Conservation (phyloP, 371 early-diverging fungal species). For the Mucor indicus region DNA sequence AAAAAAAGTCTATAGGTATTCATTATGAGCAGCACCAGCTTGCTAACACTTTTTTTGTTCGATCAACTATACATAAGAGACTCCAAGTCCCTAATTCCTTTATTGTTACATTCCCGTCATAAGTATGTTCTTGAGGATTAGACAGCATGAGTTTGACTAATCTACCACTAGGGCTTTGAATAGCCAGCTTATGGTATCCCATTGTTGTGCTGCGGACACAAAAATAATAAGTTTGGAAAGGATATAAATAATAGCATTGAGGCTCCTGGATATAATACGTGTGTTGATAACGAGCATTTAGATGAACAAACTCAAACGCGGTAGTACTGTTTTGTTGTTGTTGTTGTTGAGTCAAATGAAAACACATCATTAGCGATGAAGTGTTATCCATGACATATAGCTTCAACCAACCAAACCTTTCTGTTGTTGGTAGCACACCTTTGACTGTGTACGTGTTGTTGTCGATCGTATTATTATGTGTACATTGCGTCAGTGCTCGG, state of each 20-base stretch:
- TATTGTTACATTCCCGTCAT: slow-evolving; percentile 32
- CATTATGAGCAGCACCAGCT: no score
- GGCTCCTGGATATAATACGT: slow-evolving; percentile 48
- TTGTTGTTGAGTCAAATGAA: slow-evolving; percentile 12
- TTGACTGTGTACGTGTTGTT: slow-evolving; percentile 37
- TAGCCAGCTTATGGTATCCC: slow-evolving; percentile 39
- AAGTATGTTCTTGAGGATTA: slow-evolving; percentile 41
- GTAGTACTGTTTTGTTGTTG: not conserved
- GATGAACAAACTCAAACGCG: slow-evolving; percentile 39
- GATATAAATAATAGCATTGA: slow-evolving; percentile 43
- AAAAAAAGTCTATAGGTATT: no score
- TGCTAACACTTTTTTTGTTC: slow-evolving; percentile 1
- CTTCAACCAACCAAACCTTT: slow-evolving; percentile 41
- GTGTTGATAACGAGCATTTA: slow-evolving; percentile 22
- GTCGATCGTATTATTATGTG: not conserved
- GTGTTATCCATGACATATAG: slow-evolving; percentile 23
- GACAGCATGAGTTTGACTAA: slow-evolving; percentile 40
- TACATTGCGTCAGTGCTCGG: slow-evolving; percentile 37
- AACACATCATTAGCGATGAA: slow-evolving; percentile 32
- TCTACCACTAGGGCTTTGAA: slow-evolving; percentile 40
- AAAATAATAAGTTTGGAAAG: slow-evolving; percentile 41
- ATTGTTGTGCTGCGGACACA: slow-evolving; percentile 14
- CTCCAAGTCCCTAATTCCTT: slow-evolving; percentile 41
- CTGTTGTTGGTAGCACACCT: slow-evolving; percentile 34
- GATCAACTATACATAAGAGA: slow-evolving; percentile 6